These are phyloP conservation scores for Fusarium odoratissimum DNA, from an alignment of 2,329 filamentous ascomycete species.

Conservation along the genomic window DNA sequence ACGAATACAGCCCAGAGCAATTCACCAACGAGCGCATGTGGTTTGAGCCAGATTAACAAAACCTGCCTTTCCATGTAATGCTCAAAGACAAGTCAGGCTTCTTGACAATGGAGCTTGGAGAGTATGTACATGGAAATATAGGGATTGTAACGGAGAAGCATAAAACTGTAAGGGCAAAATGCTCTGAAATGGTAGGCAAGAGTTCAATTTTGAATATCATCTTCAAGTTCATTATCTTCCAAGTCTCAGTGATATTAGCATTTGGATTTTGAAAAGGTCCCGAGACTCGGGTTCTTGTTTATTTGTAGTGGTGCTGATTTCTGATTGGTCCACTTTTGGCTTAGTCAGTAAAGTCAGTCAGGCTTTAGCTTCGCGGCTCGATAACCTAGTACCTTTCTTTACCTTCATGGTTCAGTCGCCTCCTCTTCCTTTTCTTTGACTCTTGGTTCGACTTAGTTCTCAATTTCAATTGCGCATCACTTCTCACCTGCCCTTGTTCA, in stretches of 20 bases:
- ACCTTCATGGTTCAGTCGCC: conserved; percentile 29
- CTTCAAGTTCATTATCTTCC: background rate
- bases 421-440: conserved; percentile 25
- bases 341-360: conserved; percentile 40
- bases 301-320: conserved; percentile 7
- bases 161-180: background rate
- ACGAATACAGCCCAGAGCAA: background rate
- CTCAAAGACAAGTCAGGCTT: background rate
- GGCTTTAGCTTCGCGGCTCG: conserved; percentile 29
- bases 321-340: conserved; percentile 17
- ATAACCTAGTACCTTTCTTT: conserved; percentile 26
- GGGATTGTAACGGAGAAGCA: background rate
- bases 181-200: background rate
- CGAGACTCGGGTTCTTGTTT: background rate
- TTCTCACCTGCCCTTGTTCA: background rate
- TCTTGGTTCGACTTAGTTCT: conserved; percentile 10
- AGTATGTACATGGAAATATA: background rate
- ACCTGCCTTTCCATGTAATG: background rate
- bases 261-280: background rate
- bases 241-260: background rate
- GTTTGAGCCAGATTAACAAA: background rate
- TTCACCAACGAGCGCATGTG: background rate
- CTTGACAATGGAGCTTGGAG: background rate
- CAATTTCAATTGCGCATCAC: conserved; percentile 1
- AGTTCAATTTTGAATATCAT: background rate